Evolutionary conservation across 106 monocot species (phyloP), one percentile per base, ranked within the genome.

Genomic region (Iris macrosiphon): DNA sequence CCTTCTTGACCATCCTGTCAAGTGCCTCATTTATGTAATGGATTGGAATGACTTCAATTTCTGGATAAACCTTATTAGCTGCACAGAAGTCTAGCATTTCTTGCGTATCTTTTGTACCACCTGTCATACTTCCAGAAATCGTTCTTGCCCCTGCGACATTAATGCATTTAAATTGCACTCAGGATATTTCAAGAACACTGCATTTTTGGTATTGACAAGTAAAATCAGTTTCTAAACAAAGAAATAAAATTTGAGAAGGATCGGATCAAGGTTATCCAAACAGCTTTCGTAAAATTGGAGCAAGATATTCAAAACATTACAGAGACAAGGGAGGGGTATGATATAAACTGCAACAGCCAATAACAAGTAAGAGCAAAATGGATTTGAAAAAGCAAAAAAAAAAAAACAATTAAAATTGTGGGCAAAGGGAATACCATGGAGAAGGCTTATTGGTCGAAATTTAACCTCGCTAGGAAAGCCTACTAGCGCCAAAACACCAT

Each of bases 31-130:
- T 93, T 53, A 88, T 70, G 50, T 83, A 80, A 16, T 75, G 55
- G 40, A 93, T 84, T 2, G 49, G 65, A 39, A 93, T 93, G 31
- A 93, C 49, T 61, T 93, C 93, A 26, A 84, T 70, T 5, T 93
- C 77, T 16, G 93, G 93, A 22, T 83, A 93, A 44, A 93, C 45
- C 24, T 84, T 80, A 24, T 84, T 87, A 54, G 71, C 69, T 29
- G 93, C 77, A 57, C 93, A 83, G 65, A 88, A 93, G 28, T 87
- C 63, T 3, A 93, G 52, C 93, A 93, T 88, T 19, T 83, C 93
- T 55, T 81, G 60, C 25, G 71, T 93, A 0, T 63, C 65, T 44
- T 77, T 80, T 19, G 83, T 80, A 9, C 93, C 93, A 22, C 93
- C 87, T 0, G 72, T 67, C 1, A 56, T 0, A 56, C 87, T 87